A percentile compares a stretch with the other conserved stretches of the same genome.
Conservation (phyloP, 2,329 filamentous ascomycete species). For the Cadophora malorum region DNA sequence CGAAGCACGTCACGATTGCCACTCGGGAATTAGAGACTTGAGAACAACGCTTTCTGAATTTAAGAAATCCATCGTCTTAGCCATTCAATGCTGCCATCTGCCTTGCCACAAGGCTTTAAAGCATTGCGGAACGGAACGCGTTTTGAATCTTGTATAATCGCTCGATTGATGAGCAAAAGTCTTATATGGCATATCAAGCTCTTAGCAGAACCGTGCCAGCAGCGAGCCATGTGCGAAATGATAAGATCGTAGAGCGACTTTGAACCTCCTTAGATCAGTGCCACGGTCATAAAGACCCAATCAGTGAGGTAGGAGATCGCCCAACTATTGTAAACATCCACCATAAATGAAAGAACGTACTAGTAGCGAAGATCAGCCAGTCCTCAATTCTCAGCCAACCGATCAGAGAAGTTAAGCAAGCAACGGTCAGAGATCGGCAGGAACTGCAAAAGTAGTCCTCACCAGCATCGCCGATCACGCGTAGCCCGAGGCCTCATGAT, state of each 20-base stretch:
- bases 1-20: neutral
- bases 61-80: neutral
- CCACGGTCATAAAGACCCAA: neutral
- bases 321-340: neutral
- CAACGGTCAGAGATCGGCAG: neutral
- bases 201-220: neutral
- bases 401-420: neutral
- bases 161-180: neutral
- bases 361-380: neutral
- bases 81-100: neutral
- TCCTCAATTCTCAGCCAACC: neutral
- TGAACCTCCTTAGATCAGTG: neutral
- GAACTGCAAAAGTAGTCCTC: neutral
- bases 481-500: neutral
- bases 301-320: neutral
- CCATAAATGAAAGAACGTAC: neutral
- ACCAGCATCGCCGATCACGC: neutral
- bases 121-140: neutral
- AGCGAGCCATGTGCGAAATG: neutral
- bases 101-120: neutral
- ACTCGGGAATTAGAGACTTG: neutral
- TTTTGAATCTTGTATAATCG: neutral
- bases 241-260: neutral
- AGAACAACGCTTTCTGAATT: neutral
- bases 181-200: neutral